Base-by-base conservation (phyloP, 129 eudicot species). In the Solidago caesia region DNA sequence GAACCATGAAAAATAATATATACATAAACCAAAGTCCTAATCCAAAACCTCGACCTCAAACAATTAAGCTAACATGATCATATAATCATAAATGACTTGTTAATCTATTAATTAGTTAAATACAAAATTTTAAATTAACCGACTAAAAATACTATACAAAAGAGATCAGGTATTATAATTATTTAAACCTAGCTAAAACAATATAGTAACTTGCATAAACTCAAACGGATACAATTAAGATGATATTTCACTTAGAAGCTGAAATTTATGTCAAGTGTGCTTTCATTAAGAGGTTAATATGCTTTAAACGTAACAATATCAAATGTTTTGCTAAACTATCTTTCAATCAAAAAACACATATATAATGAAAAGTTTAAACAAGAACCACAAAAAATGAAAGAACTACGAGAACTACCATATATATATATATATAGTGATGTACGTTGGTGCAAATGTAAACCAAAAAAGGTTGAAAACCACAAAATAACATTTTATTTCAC, bases 141-240 rank as follows among this genome's bases (percentile, higher is more conserved):
- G 51, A 64, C 49, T 8, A 48, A 41, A 70, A 15, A 65, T 41
- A 25, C 16, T 5, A 70, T n/a, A 12, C 44, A 43, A 11, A 64
- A 49, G 3, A 63, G 41, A 49, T 52, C 48, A 72, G n/a, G 12
- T 8, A 46, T 25, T 11, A 52, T 41, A 51, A 75, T 12, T 12
- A n/a, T n/a, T n/a, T 7, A 59, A 77, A 68, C 75, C 61, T 57
- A 68, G 52, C 62, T 68, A 43, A 47, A 69, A 11, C n/a, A 61
- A 33, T 33, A 33, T 33, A 33, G 39, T 33, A 33, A 33, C 9
- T 6, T 1, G 29, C 61, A 56, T 56, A 15, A 5, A 73, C 60
- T n/a, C 1, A 56, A 56, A n/a, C 29, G 29, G 21, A 16, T 56
- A 15, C 15, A 56, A 21, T 21, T 21, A 21, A 33, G 39, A 33